Conservation (phyloP, 2,329 filamentous ascomycete species). For the Cytospora piceicola region DNA sequence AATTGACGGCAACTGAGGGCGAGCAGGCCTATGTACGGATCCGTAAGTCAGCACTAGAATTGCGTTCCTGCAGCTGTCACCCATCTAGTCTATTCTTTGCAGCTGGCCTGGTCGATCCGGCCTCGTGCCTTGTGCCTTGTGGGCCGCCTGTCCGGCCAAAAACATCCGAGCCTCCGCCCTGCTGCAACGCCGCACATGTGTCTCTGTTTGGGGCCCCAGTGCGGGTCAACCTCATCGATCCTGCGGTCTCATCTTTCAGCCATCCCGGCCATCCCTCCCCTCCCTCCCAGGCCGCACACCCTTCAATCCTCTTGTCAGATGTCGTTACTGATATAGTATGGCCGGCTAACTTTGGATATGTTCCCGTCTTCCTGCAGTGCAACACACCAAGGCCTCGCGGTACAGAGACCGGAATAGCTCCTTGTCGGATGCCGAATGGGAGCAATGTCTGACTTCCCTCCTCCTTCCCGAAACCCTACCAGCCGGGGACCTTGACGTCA, state of each 20-base stretch:
- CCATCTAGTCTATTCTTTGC: slow-evolving; percentile 22
- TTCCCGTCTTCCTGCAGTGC: slow-evolving; percentile 47
- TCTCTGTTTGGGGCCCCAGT: neutral
- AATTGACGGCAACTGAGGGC: slow-evolving; percentile 26
- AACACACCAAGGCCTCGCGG: slow-evolving; percentile 57
- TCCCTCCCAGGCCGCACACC: slow-evolving; percentile 8
- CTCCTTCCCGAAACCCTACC: slow-evolving; percentile 53
- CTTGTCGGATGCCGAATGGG: slow-evolving; percentile 69
- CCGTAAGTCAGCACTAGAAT: slow-evolving; percentile 13
- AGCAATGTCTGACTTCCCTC: slow-evolving; percentile 59
- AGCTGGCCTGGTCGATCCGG: slow-evolving; percentile 23
- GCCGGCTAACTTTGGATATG: slow-evolving; percentile 13
- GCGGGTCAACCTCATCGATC: slow-evolving; percentile 16
- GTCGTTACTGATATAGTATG: neutral
- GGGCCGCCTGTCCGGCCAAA: slow-evolving; percentile 13
- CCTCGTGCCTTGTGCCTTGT: slow-evolving; percentile 25
- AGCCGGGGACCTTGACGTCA: slow-evolving; percentile 59
- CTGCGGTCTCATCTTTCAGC: slow-evolving; percentile 54
- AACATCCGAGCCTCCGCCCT: slow-evolving; percentile 2
- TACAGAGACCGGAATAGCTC: slow-evolving; percentile 58
- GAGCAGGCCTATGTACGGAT: slow-evolving; percentile 24
- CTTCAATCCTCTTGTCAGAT: neutral
- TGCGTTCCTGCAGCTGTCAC: neutral
- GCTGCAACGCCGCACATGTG: neutral
- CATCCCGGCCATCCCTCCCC: slow-evolving; percentile 55